Evolutionary conservation across 306 rosid genomes (phyloP), one percentile per base, ranked within the genome.

Genomic region (Castanea sativa): DNA sequence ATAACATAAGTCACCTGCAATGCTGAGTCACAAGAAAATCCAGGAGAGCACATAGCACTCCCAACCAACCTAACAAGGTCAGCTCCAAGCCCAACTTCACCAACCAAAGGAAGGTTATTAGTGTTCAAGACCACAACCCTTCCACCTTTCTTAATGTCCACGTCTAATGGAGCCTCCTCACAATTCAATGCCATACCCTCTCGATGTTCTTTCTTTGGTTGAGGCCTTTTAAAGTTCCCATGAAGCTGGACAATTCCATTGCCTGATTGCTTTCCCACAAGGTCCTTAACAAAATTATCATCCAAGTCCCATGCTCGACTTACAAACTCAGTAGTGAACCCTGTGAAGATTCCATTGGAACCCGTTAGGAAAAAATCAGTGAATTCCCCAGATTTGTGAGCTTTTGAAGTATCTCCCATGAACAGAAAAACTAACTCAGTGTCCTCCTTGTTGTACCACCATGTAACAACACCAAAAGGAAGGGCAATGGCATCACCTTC

Each of bases 401-500:
- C 94, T 68, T 87, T 91, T 25, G 90, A 84, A 16, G 98, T 93
- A 68, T 91, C 97, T 2, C 96, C 98, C 38, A 88, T 64, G 81
- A 93, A 91, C 64, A 93, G 90, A 63, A 93, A 86, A 8, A 85
- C 93, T 55, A 93, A 65, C 80, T 93, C 93, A 1, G 90, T 73
- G 30, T 91, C 94, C 52, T 88, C 93, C 79, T 85, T 89, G 83
- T 89, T 93, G 77, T 72, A 82, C 94, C 97, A 93, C 98, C 98
- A 93, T 1, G 94, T 91, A 11, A 93, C 92, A 76, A 88, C 91
- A 30, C 96, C 96, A 49, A 93, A 89, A 16, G 98, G 93, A 9
- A 93, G 90, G 29, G 98, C 96, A 80, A 93, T 74, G 7, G 94
- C 91, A 74, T 91, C 96, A n/a, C 96, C 86, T 86, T 91, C 87